A percentile compares a stretch with the other conserved stretches of the same genome.
Evolutionary conservation across 495 filamentous ascomycete genomes (phyloP).

Genomic region (Staphylotrichum longicolle): DNA sequence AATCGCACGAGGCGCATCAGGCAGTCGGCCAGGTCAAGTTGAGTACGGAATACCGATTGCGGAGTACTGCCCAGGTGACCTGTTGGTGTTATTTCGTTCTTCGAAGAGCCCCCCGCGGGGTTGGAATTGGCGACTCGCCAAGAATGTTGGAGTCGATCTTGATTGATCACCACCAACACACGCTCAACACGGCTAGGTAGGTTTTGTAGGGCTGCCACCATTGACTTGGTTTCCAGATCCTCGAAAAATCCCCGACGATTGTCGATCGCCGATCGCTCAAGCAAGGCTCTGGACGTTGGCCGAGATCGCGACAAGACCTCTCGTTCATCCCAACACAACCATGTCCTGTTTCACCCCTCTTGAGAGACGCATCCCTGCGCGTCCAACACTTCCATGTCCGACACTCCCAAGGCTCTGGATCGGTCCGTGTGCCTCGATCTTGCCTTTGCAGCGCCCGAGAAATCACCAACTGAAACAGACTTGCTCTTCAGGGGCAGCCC

Average conservation of each 20-base stretch:
- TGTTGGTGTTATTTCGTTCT: too few relatives aligned
- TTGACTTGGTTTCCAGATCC: slow-evolving; percentile 9
- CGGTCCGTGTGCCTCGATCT: neutral
- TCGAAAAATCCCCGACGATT: neutral
- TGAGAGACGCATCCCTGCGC: too few relatives aligned
- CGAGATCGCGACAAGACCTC: neutral
- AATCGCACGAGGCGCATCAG: too few relatives aligned
- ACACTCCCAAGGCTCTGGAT: too few relatives aligned
- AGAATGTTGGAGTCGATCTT: slow-evolving; percentile 1
- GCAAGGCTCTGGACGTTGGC: slow-evolving; percentile 10
- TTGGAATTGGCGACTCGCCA: neutral
- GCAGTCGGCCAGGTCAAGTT: too few relatives aligned
- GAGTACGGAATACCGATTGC: too few relatives aligned
- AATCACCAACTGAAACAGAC: slow-evolving; percentile 10
- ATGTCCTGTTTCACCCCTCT: too few relatives aligned
- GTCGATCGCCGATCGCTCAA: neutral
- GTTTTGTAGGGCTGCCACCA: neutral
- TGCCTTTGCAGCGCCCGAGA: neutral
- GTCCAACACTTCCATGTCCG: too few relatives aligned
- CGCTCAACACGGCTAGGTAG: neutral
- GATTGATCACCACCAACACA: slow-evolving; percentile 5
- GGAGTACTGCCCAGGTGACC: too few relatives aligned
- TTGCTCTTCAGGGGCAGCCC: neutral
- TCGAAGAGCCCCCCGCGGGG: neutral
- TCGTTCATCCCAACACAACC: too few relatives aligned